phyloP scores from a whole-genome alignment of 2,329 filamentous ascomycete species.

The Davidsoniella eucalypti region DNA sequence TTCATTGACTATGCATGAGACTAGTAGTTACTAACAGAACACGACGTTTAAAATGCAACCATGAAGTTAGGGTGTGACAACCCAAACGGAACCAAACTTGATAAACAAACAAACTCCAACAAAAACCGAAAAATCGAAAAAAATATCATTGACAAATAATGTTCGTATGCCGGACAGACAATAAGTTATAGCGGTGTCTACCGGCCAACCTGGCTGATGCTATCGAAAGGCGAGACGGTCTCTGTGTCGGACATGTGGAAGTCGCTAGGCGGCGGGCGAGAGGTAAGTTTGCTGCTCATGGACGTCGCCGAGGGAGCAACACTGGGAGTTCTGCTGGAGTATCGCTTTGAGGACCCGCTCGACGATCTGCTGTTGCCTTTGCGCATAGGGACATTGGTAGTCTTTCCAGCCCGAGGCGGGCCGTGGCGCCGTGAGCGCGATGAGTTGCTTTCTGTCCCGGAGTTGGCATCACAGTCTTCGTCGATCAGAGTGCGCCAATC shows the following conservation, averaged over 20 bases:
- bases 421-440: not conserved
- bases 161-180: not conserved
- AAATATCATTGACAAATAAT: no score
- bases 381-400: not conserved
- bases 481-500: slow-evolving; percentile 4
- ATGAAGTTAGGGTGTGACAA: no score
- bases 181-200: not conserved
- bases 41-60: no score
- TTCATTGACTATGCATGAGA: no score
- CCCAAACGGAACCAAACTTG: no score
- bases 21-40: no score
- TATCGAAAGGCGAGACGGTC: slow-evolving; percentile 43
- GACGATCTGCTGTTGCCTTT: slow-evolving; percentile 6
- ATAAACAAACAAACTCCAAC: no score
- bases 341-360: not conserved
- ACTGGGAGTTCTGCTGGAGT: slow-evolving; percentile 2
- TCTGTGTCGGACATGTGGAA: slow-evolving; percentile 27
- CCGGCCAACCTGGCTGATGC: slow-evolving; percentile 42
- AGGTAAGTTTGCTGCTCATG: slow-evolving; percentile 19
- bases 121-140: no score
- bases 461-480: not conserved
- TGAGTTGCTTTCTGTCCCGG: not conserved
- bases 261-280: slow-evolving; percentile 26
- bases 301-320: slow-evolving; percentile 3
- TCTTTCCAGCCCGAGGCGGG: not conserved